Evolutionary conservation across 1,284 basidiomycete species (phyloP).

Genomic region (Megacollybia platyphylla): DNA sequence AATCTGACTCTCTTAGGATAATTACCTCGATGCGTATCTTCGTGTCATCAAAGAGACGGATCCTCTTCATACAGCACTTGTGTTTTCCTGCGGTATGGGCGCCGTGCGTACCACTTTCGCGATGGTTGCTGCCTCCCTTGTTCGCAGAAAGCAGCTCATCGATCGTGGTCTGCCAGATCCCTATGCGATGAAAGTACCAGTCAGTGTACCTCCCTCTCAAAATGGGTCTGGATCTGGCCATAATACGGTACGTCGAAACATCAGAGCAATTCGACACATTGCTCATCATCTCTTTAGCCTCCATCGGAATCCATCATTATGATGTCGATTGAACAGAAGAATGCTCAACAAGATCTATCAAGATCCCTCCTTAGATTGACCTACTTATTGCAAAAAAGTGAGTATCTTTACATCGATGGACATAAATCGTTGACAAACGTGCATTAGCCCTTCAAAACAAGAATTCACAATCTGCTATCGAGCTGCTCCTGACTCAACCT

Average conservation of each 20-base stretch:
- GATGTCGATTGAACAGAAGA: conserved; percentile 64
- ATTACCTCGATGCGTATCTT: conserved; percentile 91
- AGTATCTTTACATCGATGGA: conserved; percentile 9
- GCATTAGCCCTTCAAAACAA: conserved; percentile 40
- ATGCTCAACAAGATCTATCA: conserved; percentile 75
- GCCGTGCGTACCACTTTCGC: conserved; percentile 95
- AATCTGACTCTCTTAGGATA: conserved; percentile 41
- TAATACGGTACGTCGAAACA: conserved; percentile 24
- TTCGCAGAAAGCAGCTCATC: conserved; percentile 83
- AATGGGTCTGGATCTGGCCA: conserved; percentile 20
- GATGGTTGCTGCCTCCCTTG: conserved; percentile 88
- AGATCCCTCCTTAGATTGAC: conserved; percentile 77
- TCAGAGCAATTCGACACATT: neutral
- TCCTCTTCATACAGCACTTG: conserved; percentile 71
- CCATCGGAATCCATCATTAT: conserved; percentile 39
- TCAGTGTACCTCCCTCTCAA: conserved; percentile 13
- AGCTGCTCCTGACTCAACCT: conserved; percentile 73
- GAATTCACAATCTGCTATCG: conserved; percentile 66
- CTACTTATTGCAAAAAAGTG: conserved; percentile 72
- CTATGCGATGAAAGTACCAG: conserved; percentile 27
- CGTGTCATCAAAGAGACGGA: conserved; percentile 74
- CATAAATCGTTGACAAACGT: conserved; percentile 1
- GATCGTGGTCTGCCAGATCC: conserved; percentile 68
- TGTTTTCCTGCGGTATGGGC: conserved; percentile 97
- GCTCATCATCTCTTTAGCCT: neutral